Conservation (phyloP, 2,329 filamentous ascomycete species). For the Cyphellophora attinorum region DNA sequence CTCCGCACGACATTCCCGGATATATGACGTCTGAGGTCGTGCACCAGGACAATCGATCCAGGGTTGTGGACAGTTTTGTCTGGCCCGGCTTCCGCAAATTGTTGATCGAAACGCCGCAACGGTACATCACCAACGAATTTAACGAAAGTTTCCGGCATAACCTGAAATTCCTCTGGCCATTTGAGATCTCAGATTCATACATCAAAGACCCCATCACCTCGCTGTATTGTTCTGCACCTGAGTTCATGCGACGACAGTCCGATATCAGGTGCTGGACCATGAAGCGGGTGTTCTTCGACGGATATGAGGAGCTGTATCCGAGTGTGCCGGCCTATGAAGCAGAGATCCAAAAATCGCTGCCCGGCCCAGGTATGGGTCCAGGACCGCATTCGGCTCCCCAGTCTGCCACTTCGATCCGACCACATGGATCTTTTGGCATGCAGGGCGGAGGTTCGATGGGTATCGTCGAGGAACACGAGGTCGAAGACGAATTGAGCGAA, state of each 20-base stretch:
- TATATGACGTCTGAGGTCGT: not conserved
- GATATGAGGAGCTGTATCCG: constrained; percentile 3
- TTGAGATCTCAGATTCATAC: constrained; percentile 5
- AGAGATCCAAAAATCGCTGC: not conserved
- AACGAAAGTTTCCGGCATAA: constrained; percentile 8
- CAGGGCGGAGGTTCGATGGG: not conserved
- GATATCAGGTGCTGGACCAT: constrained; percentile 10
- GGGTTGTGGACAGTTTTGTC: constrained; percentile 18
- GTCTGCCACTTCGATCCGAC: too few species aligned
- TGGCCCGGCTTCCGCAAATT: constrained; percentile 24
- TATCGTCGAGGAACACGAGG: constrained; percentile 2
- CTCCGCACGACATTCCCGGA: constrained; percentile 3
- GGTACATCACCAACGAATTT: constrained; percentile 10
- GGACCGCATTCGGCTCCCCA: too few species aligned
- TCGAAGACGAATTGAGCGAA: not conserved
- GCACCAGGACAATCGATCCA: not conserved
- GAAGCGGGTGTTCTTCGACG: constrained; percentile 8
- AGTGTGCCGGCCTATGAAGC: constrained; percentile 7
- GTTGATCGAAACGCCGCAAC: constrained; percentile 3
- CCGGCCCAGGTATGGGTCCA: too few species aligned
- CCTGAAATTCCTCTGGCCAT: constrained; percentile 8
- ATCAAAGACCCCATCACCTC: constrained; percentile 3
- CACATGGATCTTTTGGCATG: not conserved
- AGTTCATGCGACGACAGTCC: constrained; percentile 5
- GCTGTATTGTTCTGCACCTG: constrained; percentile 5